These are phyloP conservation scores for Rosa persica DNA, from an alignment of 306 rosid genomes.

Conservation along the genomic window DNA sequence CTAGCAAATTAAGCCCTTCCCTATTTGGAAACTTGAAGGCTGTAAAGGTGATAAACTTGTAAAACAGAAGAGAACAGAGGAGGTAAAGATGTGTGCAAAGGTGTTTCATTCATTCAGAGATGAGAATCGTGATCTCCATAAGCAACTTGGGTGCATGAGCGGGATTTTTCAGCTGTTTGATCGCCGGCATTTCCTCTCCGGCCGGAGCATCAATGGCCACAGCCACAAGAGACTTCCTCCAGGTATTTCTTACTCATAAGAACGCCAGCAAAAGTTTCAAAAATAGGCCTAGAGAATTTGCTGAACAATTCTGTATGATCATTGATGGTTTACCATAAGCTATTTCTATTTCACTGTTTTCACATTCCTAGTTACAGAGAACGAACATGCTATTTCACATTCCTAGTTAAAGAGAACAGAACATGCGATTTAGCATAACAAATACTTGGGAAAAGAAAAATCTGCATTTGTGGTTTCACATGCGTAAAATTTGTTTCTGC, in stretches of 20 bases:
- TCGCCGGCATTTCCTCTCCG: constrained; percentile 61
- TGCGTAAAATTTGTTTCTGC: neutral
- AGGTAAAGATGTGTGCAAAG: neutral
- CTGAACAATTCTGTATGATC: neutral
- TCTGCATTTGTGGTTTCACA: neutral
- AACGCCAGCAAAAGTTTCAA: neutral
- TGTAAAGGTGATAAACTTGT: constrained; percentile 5
- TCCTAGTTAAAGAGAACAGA: neutral
- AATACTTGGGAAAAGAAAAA: neutral
- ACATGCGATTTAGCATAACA: neutral
- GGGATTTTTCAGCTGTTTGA: constrained; percentile 80
- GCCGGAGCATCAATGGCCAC: constrained; percentile 35
- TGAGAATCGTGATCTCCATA: constrained; percentile 68
- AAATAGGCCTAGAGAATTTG: neutral
- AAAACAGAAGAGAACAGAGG: neutral
- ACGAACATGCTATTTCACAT: neutral
- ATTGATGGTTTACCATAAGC: constrained; percentile 1
- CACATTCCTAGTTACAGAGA: neutral
- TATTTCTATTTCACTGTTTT: neutral
- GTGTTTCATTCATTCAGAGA: constrained; percentile 45
- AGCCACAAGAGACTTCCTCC: constrained; percentile 44
- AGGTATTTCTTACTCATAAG: constrained; percentile 35
- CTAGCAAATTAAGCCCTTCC: neutral
- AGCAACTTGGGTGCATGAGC: constrained; percentile 84
- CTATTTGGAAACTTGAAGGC: neutral